Percentiles rank a stretch among this genome's conserved stretches.
These are phyloP conservation scores for Lichina pygmaea DNA, from an alignment of 495 filamentous ascomycete species.

Conservation along the genomic window DNA sequence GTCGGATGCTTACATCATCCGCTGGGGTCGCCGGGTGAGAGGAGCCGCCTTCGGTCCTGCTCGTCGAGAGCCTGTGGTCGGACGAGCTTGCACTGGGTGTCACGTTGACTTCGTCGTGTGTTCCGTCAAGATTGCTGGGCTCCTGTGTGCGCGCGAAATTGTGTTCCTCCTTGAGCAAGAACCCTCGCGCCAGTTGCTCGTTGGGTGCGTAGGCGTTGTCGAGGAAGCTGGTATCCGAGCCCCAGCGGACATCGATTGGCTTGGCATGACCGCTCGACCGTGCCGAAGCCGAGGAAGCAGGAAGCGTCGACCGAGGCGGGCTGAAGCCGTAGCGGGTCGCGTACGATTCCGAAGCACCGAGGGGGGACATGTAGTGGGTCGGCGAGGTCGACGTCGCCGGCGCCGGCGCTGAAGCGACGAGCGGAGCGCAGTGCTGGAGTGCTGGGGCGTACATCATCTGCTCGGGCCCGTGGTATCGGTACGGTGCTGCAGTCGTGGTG, in stretches of 20 bases:
- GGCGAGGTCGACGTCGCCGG: neutral
- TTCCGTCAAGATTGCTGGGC: too few relatives aligned
- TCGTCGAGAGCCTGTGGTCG: neutral
- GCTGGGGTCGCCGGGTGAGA: slow-evolving; percentile 22
- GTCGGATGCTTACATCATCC: slow-evolving; percentile 19
- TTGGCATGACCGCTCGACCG: neutral
- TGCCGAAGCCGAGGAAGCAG: neutral
- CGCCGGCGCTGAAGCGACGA: neutral
- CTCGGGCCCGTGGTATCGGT: too few relatives aligned
- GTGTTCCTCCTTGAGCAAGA: slow-evolving; percentile 26
- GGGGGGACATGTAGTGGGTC: neutral
- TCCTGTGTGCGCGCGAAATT: too few relatives aligned
- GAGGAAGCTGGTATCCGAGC: slow-evolving; percentile 36
- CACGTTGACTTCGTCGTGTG: too few relatives aligned
- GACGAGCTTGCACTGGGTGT: neutral
- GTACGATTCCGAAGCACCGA: neutral
- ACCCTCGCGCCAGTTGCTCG: slow-evolving; percentile 23
- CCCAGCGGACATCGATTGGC: slow-evolving; percentile 25
- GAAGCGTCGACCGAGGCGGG: neutral
- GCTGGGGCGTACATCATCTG: slow-evolving; percentile 1
- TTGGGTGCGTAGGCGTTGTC: slow-evolving; percentile 28
- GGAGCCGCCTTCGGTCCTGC: slow-evolving; percentile 2
- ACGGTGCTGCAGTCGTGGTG: too few relatives aligned
- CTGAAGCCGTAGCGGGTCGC: neutral
- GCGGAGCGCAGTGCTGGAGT: neutral